These are phyloP conservation scores for Pseudozyma flocculosa DNA, from an alignment of 1,284 basidiomycete species.

Conservation along the genomic window DNA sequence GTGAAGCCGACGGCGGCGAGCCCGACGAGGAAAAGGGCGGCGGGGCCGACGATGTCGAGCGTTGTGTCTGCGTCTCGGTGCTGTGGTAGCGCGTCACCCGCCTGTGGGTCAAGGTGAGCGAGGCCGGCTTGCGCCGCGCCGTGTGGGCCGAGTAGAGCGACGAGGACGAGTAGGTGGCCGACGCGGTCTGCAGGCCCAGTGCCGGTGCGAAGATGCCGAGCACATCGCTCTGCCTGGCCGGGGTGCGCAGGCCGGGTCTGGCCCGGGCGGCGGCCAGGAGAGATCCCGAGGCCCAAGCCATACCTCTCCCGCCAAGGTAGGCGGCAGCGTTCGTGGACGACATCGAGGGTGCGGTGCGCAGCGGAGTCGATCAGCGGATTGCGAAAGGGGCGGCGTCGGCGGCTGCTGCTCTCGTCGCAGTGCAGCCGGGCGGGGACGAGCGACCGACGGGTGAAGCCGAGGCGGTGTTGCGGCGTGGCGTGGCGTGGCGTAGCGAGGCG, in stretches of 20 bases:
- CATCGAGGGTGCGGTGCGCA: slow-evolving; percentile 5
- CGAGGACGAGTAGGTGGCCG: slow-evolving; percentile 18
- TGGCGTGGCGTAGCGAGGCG: no score
- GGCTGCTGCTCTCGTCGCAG: no score
- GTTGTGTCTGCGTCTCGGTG: slow-evolving; percentile 21
- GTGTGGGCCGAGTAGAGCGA: slow-evolving; percentile 30
- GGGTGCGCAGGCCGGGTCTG: slow-evolving; percentile 12
- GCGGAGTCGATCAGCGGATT: not conserved
- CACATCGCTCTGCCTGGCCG: slow-evolving; percentile 24
- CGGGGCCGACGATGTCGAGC: slow-evolving; percentile 1
- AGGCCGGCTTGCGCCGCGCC: slow-evolving; percentile 22
- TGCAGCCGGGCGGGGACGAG: no score
- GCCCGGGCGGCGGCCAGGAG: slow-evolving; percentile 22
- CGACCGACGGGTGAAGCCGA: no score
- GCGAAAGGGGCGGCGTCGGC: not conserved
- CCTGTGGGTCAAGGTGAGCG: slow-evolving; percentile 10
- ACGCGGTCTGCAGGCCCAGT: slow-evolving; percentile 8
- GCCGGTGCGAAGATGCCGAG: slow-evolving; percentile 33
- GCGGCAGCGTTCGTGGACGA: slow-evolving; percentile 16
- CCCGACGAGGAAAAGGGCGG: slow-evolving; percentile 7
- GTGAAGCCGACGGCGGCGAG: slow-evolving; percentile 18
- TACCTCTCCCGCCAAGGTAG: slow-evolving; percentile 21
- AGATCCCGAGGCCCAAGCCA: slow-evolving; percentile 31
- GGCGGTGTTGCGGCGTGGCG: no score
- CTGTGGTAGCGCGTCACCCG: slow-evolving; percentile 27